Base-by-base conservation (phyloP, 306 rosid genomes). In the Mucuna pruriens region DNA sequence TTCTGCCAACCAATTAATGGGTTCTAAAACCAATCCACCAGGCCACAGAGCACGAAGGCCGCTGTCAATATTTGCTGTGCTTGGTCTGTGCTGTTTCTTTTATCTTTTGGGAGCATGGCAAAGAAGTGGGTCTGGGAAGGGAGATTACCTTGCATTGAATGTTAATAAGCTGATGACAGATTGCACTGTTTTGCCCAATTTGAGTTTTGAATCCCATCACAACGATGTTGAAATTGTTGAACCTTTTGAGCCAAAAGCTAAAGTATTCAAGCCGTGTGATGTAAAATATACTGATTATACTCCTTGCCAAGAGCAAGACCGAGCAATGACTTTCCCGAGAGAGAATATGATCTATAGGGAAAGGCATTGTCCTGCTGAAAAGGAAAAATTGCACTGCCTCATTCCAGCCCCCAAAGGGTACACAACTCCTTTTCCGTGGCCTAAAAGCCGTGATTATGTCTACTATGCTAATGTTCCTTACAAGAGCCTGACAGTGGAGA, bases 61-160 rank as follows among this genome's bases (percentile, higher is more conserved):
- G 0, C 39, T 96, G 62, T 87, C 98, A 10, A 83, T 96, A 85
- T 90, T 96, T 78, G 89, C 83, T 67, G 90, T 96, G 82, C 88
- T 96, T 79, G 92, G 84, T 71, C 84, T 96, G 11, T 93, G 99
- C 85, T 89, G 94, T 78, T 89, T 91, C 88, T 96, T 90, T 83
- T 96, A 96, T 87, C 95, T 96, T 83, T 85, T 96, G 89, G 99
- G 99, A 80, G 90, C 97, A 85, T 96, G 98, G 99, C 95, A 93
- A 78, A 92, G 86, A 88, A 90, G 94, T 72, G 97, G 99, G 4
- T 89, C 87, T 44, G 98, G 99, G 55, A 93, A 93, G 82, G 91
- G 91, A 48, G 99, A 95, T 70, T 84, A 78, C 67, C 87, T 95
- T 86, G 87, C 94, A 15, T 84, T 88, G 78, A 84, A 85, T 82